Evolutionary conservation across 208 protist genomes (phyloP).

Genomic region (Trichomonas gallinae): DNA sequence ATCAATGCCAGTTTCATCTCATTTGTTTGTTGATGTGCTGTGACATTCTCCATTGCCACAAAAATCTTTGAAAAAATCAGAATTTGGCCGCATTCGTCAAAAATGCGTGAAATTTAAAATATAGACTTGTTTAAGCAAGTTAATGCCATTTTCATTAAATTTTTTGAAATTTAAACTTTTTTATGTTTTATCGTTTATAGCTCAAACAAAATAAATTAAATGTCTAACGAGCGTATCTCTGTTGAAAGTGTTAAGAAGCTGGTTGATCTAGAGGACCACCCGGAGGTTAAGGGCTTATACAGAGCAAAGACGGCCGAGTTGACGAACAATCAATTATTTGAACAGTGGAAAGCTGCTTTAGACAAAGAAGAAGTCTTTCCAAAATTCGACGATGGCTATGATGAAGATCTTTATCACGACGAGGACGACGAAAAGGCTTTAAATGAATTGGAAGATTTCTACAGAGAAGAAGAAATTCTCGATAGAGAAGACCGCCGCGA

Average conservation of each 20-base stretch:
- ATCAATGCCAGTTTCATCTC: too few species aligned
- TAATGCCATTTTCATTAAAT: too few species aligned
- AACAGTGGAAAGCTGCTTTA: neutral
- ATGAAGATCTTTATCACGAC: neutral
- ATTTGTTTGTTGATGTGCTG: too few species aligned
- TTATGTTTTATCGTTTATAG: too few species aligned
- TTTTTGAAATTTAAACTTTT: too few species aligned
- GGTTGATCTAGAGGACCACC: neutral
- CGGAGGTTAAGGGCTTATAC: neutral
- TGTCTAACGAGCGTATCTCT: neutral
- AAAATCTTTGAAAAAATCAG: too few species aligned
- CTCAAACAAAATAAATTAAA: too few species aligned
- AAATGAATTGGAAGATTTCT: neutral
- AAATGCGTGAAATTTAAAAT: too few species aligned
- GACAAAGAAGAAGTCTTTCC: neutral
- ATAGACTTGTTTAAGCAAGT: too few species aligned
- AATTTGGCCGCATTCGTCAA: too few species aligned
- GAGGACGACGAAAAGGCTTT: neutral
- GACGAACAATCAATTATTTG: neutral
- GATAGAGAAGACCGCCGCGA: neutral
- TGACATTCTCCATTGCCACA: too few species aligned
- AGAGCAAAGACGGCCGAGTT: neutral
- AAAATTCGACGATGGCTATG: neutral
- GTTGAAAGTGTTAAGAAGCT: neutral
- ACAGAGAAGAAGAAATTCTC: neutral